Evolutionary conservation across 148 eudicot species (phyloP).

Genomic region (Silene uniflora): DNA sequence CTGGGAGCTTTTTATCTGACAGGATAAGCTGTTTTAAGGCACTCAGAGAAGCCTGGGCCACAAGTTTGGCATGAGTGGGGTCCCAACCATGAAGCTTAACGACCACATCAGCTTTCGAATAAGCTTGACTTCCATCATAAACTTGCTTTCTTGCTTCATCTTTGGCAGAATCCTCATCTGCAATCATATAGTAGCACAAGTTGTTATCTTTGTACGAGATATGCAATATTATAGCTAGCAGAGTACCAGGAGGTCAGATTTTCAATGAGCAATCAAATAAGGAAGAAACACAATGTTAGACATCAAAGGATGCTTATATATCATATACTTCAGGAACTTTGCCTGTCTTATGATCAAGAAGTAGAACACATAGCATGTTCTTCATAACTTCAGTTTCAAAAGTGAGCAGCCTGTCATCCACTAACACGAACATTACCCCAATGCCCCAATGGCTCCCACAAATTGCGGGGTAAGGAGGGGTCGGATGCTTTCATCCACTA

Average conservation of each 20-base stretch:
- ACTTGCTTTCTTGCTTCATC: slow-evolving; percentile 68
- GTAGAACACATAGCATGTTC: not conserved
- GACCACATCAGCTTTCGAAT: slow-evolving; percentile 86
- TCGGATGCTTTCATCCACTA: no score
- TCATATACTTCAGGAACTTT: not conserved
- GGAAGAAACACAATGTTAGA: not conserved
- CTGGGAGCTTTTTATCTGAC: slow-evolving; percentile 88
- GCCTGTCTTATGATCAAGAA: not conserved
- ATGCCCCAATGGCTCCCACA: not conserved
- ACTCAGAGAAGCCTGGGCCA: slow-evolving; percentile 89
- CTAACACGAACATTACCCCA: not conserved
- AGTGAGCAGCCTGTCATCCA: not conserved
- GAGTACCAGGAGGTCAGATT: not conserved
- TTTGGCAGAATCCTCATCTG: slow-evolving; percentile 86
- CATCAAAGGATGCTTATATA: not conserved
- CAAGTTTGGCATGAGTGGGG: slow-evolving; percentile 58
- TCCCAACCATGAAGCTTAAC: slow-evolving; percentile 92
- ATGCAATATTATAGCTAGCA: not conserved
- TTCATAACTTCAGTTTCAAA: not conserved
- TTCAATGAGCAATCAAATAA: not conserved
- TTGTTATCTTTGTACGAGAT: not conserved
- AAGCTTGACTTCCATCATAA: slow-evolving; percentile 53
- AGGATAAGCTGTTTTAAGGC: slow-evolving; percentile 79
- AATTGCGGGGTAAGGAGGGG: no score
- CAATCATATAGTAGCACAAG: slow-evolving; percentile 4